These are phyloP conservation scores for Coemansia nantahalensis DNA, from an alignment of 192 early-diverging fungal species.

Conservation along the genomic window DNA sequence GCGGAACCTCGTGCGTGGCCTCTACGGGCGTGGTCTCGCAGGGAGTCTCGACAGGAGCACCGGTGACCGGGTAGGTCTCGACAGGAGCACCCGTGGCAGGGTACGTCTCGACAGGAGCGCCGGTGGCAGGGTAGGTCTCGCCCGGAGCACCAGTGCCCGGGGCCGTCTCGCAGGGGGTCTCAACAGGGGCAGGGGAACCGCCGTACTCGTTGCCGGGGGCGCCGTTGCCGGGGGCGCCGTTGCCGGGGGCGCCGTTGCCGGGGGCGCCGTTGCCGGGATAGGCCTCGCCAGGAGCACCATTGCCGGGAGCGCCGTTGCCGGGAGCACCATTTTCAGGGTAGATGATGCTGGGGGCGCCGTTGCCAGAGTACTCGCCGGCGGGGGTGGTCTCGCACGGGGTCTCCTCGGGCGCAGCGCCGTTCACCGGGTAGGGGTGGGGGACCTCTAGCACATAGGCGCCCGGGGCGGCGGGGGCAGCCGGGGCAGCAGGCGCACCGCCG, in stretches of 20 bases:
- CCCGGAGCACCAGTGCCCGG: too few relatives aligned
- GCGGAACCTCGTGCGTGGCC: conserved; percentile 1
- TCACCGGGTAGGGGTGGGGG: conserved; percentile 16
- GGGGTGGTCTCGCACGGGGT: neutral
- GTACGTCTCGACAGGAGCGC: too few relatives aligned
- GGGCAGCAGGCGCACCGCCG: conserved; percentile 3
- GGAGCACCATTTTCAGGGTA: neutral
- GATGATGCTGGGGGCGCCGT: neutral
- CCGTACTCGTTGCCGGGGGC: too few relatives aligned
- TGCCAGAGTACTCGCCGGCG: neutral
- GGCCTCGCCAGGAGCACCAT: neutral
- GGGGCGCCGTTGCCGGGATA: neutral
- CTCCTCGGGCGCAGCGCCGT: neutral
- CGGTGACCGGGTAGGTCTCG: conserved; percentile 1
- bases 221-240: neutral
- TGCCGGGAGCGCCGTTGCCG: neutral
- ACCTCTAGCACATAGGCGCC: conserved; percentile 15
- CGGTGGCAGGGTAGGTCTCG: too few relatives aligned
- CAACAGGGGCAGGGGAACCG: too few relatives aligned
- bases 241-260: too few relatives aligned
- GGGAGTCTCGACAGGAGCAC: conserved; percentile 1
- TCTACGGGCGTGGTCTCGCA: conserved; percentile 5
- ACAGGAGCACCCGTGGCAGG: too few relatives aligned
- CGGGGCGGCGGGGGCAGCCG: conserved; percentile 2
- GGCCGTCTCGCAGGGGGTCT: too few relatives aligned